Base-by-base conservation (phyloP, 768 basidiomycete genomes). In the Sistotremastrum niveocremeum region DNA sequence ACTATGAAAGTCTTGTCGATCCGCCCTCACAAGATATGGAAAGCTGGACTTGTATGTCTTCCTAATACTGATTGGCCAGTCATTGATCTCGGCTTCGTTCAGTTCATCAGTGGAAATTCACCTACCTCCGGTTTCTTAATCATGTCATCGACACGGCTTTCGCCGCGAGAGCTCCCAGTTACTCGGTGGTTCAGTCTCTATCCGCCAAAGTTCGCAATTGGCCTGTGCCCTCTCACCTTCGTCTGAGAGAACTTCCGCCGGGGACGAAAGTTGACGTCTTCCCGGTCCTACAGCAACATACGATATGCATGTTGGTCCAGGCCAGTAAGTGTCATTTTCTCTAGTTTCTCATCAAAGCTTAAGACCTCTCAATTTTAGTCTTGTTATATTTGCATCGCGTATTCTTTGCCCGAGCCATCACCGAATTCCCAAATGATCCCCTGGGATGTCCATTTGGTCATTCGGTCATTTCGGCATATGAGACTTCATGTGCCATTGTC, bases 341-440 rank as follows among this genome's bases (percentile, higher is more conserved):
- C 20, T 20, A 20, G 20, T 20, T 20, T 20, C 20, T 20, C 20
- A 20, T 20, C 20, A 20, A 20, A 20, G 20, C 20, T 20, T 20
- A 20, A 20, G 20, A 20, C 20, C 20, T 37, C 10, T 12, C 20
- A 20, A 20, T 20, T 20, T 20, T 20, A 81, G 79, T 75, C 8
- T 59, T 81, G 31, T 80, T 83, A 54, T 82, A 82, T 52, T 77
- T 84, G 69, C 80, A 84, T 59, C 71, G 81, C 41, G 79, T 79
- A 5, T 84, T 78, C 65, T 84, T 84, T 55, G 80, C 79, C 1
- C 74, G 76, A 47, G 79, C 80, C 0, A 58, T 84, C 46, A 77
- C 79, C 53, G 79, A 81, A 49, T 70, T 60, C 46, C 73, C 77
- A 0, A 62, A 59, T 5, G 80, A 84, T 57, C 79, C 79, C 4